phyloP scores from a whole-genome alignment of 139 green algal species.

The Ulvella scutata region DNA sequence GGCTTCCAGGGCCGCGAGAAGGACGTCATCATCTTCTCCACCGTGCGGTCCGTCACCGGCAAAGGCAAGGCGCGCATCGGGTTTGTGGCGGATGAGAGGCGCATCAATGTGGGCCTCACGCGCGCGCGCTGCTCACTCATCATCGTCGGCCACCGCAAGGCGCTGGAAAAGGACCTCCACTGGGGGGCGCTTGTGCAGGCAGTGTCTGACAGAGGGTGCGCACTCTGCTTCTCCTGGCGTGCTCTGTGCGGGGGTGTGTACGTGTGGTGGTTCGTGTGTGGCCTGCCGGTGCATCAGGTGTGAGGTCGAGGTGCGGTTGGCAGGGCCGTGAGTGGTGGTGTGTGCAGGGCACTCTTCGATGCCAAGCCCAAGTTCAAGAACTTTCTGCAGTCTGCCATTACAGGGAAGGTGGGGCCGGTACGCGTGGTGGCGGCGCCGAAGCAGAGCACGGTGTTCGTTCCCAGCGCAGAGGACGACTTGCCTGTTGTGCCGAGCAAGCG shows the following conservation, averaged over 20 bases:
- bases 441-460: neutral
- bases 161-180: slow-evolving; percentile 29
- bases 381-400: neutral
- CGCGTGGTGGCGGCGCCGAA: neutral
- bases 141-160: slow-evolving; percentile 51
- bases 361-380: neutral
- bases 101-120: slow-evolving; percentile 85
- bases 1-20: slow-evolving; percentile 86
- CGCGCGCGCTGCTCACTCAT: slow-evolving; percentile 58
- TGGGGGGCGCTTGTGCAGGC: slow-evolving; percentile 22
- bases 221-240: no score
- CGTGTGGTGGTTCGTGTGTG: no score
- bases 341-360: neutral
- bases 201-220: slow-evolving; percentile 5
- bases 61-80: slow-evolving; percentile 29
- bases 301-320: neutral
- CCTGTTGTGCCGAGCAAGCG: neutral
- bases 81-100: slow-evolving; percentile 73
- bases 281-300: no score
- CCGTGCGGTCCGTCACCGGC: slow-evolving; percentile 29
- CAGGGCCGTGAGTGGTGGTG: neutral
- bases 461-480: neutral
- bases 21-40: slow-evolving; percentile 71
- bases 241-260: no score
- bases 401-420: neutral